Percentiles rank a stretch among this genome's conserved stretches.
Evolutionary conservation across 208 protist species (phyloP).

Genomic region (Acanthamoeba lenticulata): DNA sequence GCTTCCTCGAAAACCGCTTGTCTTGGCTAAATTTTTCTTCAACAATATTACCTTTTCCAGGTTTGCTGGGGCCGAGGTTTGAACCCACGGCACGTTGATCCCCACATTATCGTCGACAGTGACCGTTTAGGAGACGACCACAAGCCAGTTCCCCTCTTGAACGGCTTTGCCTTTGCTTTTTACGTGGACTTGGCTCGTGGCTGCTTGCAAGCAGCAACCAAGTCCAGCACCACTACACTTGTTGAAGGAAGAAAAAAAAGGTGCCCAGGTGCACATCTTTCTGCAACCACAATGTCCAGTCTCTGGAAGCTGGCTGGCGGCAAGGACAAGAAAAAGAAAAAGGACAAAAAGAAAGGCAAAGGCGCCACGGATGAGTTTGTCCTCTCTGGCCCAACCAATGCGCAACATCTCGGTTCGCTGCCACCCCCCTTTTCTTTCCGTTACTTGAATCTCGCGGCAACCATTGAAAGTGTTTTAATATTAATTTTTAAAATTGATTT

Average conservation of each 20-base stretch:
- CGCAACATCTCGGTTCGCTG: background rate
- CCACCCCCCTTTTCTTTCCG: background rate
- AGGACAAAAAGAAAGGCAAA: background rate
- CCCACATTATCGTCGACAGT: background rate
- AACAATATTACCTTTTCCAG: background rate
- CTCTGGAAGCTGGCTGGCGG: background rate
- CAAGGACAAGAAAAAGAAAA: background rate
- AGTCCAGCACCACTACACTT: too few species aligned
- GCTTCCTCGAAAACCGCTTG: too few species aligned
- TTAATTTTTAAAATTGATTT: background rate
- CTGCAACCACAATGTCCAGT: too few species aligned
- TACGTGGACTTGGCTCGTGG: too few species aligned
- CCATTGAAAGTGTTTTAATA: background rate
- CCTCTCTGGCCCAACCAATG: constrained; percentile 4
- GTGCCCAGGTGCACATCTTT: too few species aligned
- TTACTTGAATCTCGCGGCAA: too few species aligned
- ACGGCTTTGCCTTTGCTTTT: too few species aligned
- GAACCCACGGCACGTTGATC: too few species aligned
- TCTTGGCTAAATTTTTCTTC: background rate
- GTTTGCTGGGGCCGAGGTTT: too few species aligned
- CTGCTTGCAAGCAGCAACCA: too few species aligned
- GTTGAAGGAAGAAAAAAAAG: background rate
- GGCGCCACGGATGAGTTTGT: background rate
- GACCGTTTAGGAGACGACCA: too few species aligned
- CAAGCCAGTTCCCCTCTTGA: too few species aligned